phyloP scores from a whole-genome alignment of 2,329 filamentous ascomycete genomes.

The Aspergillus fischeri region DNA sequence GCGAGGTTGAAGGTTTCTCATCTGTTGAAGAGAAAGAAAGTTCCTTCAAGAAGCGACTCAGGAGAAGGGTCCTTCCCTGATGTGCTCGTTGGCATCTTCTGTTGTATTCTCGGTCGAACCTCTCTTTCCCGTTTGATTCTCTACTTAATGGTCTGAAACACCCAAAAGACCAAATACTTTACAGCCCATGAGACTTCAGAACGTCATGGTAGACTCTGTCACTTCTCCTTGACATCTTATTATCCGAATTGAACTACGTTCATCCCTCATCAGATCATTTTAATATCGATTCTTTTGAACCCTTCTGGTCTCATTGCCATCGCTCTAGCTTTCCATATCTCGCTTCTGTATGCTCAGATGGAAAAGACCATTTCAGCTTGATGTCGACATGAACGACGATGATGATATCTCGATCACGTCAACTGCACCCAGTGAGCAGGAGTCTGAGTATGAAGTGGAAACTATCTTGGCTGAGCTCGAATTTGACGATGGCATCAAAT shows the following conservation, averaged over 20 bases:
- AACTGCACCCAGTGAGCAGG: slow-evolving; percentile 41
- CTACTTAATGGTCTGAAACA: neutral
- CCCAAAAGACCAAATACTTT: neutral
- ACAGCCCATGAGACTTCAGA: neutral
- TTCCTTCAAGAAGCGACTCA: neutral
- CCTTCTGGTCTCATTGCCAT: neutral
- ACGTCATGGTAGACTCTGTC: neutral
- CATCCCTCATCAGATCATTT: neutral
- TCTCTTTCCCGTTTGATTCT: neutral
- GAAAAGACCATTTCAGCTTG: slow-evolving; percentile 6
- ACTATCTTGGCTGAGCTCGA: slow-evolving; percentile 48
- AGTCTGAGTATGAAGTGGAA: slow-evolving; percentile 53
- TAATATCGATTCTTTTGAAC: neutral
- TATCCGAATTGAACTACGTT: neutral
- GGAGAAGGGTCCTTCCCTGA: neutral
- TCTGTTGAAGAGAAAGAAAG: neutral
- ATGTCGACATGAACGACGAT: slow-evolving; percentile 27
- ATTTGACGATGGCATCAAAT: slow-evolving; percentile 38
- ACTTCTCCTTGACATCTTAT: neutral
- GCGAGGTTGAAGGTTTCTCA: neutral
- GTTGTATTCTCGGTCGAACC: neutral
- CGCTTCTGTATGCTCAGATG: neutral
- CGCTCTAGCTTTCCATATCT: neutral
- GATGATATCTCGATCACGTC: slow-evolving; percentile 57
- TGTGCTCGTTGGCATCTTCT: neutral